These are phyloP conservation scores for Vitis rotundifolia DNA, from an alignment of 164 flowering plant species.

Conservation along the genomic window DNA sequence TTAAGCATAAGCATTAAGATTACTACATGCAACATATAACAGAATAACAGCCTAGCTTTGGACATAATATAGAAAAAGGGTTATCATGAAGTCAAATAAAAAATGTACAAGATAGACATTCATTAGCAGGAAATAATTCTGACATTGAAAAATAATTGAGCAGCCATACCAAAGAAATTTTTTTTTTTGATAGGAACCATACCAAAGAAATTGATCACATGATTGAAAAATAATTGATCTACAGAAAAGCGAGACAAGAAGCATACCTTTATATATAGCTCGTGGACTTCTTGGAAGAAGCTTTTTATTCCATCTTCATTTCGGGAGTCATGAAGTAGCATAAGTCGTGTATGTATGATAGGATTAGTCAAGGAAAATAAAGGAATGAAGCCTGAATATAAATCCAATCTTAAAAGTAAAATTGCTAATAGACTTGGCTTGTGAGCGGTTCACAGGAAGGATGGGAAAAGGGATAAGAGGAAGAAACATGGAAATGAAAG, in stretches of 20 bases:
- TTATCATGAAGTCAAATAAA: neutral
- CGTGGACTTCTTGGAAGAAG: slow-evolving; percentile 98
- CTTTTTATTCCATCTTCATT: slow-evolving; percentile 98
- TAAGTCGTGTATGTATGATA: slow-evolving; percentile 82
- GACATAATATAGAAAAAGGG: too few relatives aligned
- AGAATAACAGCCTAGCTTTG: too few relatives aligned
- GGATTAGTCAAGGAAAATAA: slow-evolving; percentile 49
- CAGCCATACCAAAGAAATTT: neutral
- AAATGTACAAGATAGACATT: neutral
- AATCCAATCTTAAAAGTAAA: neutral
- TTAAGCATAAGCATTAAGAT: too few relatives aligned
- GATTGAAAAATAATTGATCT: neutral
- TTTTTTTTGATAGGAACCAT: too few relatives aligned
- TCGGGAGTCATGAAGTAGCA: slow-evolving; percentile 98
- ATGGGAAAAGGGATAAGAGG: too few relatives aligned
- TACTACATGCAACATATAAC: too few relatives aligned
- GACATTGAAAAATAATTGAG: neutral
- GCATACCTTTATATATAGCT: slow-evolving; percentile 89
- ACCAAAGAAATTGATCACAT: neutral
- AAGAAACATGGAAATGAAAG: too few relatives aligned
- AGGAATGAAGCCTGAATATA: neutral
- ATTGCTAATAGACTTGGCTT: neutral
- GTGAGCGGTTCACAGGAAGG: too few relatives aligned
- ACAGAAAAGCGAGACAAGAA: neutral
- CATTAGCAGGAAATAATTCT: neutral